Base-by-base conservation (phyloP, 495 filamentous ascomycete species). In the Aspergillus kassunensis region DNA sequence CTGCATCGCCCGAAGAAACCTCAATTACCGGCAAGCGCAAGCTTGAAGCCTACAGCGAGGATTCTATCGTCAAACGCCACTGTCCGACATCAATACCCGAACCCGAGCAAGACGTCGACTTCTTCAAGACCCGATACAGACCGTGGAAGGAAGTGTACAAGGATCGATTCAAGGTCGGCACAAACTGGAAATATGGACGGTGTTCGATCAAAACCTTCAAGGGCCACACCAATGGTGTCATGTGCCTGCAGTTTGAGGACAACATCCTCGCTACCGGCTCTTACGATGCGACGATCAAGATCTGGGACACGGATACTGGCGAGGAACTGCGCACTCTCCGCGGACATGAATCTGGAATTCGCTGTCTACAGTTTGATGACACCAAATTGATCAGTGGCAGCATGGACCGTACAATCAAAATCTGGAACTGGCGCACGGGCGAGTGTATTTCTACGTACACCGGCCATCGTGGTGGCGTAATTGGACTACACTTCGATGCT, bases 341-440 rank as follows among this genome's bases (percentile, higher is more conserved):
- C 16, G 93, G 95, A 11, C 93, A 99, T 59, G 83, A 79, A 5
- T 78, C 77, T 12, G 93, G 89, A 2, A 86, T 99, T 44, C 80
- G 93, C 15, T 87, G 89, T 44, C 80, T 99, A 16, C 90, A 96
- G 64, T 97, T 97, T 62, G 91, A 97, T 59, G 89, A 96, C 43
- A 86, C 79, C 44, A 92, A 92, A 66, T 77, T 96, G 43, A 90
- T 95, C 63, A 92, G 86, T 31, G 91, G 89, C 19, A 85, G 84
- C 56, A 68, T 95, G 42, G 91, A 96, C 62, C 68, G 79, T 47
- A 95, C 82, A 15, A 69, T 99, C 49, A 88, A 88, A 64, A 81
- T 97, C 24, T 99, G 93, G 95, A 96, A 97, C 58, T 97, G 91
- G 90, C 80, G 87, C 34, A 97, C 91, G 0, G 93, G 93, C 36